These are phyloP conservation scores for Holtermannia corniformis DNA, from an alignment of 768 basidiomycete species.

Conservation along the genomic window DNA sequence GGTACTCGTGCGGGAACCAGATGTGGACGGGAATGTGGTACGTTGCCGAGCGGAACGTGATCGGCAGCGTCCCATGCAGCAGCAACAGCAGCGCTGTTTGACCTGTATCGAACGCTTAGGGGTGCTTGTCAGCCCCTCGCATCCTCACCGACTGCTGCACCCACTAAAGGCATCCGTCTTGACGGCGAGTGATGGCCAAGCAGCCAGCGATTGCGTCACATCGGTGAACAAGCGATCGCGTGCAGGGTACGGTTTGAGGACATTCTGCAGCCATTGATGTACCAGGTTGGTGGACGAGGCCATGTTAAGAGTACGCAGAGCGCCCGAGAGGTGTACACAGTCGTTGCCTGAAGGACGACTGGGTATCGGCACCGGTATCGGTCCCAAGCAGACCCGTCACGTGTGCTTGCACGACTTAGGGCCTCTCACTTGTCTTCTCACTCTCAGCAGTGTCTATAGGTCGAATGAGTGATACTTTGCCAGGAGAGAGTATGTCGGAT, in stretches of 20 bases:
- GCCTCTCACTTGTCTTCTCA: too few species aligned
- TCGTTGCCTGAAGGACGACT: too few species aligned
- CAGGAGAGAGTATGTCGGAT: too few species aligned
- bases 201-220: constrained; percentile 25
- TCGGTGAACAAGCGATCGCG: constrained; percentile 27
- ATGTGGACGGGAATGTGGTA: constrained; percentile 92
- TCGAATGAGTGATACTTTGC: too few species aligned
- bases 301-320: too few species aligned
- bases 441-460: too few species aligned
- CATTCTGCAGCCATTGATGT: constrained; percentile 35
- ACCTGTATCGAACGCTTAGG: constrained; percentile 82
- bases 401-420: too few species aligned
- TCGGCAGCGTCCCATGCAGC: constrained; percentile 82
- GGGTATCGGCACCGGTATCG: too few species aligned
- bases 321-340: too few species aligned
- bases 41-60: constrained; percentile 59
- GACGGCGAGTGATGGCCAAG: constrained; percentile 31
- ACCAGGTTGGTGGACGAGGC: constrained; percentile 22
- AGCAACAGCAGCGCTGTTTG: constrained; percentile 84
- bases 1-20: constrained; percentile 81
- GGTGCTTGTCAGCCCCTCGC: background rate
- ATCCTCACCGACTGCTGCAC: constrained; percentile 2
- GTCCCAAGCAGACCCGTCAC: too few species aligned
- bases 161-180: constrained; percentile 43
- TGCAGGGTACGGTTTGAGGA: constrained; percentile 34